These are phyloP conservation scores for Bryoerythrophyllum caledonicum DNA, from an alignment of 225 moss, liverwort and hornwort genomes.

Conservation along the genomic window DNA sequence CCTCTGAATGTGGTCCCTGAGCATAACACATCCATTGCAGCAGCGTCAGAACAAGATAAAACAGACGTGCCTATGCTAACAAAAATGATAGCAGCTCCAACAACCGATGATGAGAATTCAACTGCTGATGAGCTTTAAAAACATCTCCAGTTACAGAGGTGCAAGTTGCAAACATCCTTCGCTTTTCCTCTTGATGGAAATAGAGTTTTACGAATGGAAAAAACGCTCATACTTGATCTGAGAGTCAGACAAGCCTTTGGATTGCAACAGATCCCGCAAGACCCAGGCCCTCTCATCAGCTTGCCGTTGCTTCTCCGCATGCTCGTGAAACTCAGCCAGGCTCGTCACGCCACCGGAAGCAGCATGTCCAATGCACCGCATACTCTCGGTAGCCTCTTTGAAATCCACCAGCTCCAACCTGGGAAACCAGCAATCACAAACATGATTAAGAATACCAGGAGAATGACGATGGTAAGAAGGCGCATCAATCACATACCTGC, in stretches of 20 bases:
- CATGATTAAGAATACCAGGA: too few relatives aligned
- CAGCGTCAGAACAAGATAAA: neutral
- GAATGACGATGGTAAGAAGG: neutral
- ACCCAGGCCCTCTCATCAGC: constrained; percentile 56
- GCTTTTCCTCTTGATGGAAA: neutral
- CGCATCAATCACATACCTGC: constrained; percentile 36
- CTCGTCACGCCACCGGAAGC: constrained; percentile 54
- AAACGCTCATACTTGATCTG: constrained; percentile 45
- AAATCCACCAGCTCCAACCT: constrained; percentile 64
- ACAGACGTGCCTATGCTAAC: neutral
- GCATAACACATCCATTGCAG: neutral
- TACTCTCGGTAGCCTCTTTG: constrained; percentile 57
- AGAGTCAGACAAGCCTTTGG: constrained; percentile 49
- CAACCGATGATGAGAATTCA: neutral
- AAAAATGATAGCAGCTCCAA: constrained; percentile 6
- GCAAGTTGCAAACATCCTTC: too few relatives aligned
- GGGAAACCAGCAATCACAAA: neutral
- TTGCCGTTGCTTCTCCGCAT: constrained; percentile 43
- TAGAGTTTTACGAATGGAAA: neutral
- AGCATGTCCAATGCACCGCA: constrained; percentile 64
- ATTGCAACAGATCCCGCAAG: constrained; percentile 53
- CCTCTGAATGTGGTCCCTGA: constrained; percentile 49
- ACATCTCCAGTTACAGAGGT: too few relatives aligned
- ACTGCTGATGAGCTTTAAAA: neutral
- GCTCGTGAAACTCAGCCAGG: constrained; percentile 53